Evolutionary conservation across 2,329 filamentous ascomycete genomes (phyloP).

Genomic region (Trichoderma afroharzianum): DNA sequence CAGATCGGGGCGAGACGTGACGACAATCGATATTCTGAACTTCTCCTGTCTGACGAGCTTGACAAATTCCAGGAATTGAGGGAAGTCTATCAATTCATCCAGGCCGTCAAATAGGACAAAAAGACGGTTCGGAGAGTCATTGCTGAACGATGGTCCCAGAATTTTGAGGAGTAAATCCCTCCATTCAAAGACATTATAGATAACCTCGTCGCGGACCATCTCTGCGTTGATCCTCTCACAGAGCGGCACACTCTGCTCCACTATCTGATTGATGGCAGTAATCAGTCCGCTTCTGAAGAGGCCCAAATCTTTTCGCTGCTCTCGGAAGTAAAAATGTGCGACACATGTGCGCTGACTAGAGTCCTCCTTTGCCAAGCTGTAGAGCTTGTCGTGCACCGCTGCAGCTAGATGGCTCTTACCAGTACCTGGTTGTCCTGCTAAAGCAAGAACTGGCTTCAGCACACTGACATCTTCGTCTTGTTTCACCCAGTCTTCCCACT

Average conservation of each 20-base stretch:
- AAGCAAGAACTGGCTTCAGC: conserved; percentile 24
- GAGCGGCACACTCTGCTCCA: conserved; percentile 27
- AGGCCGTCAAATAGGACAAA: conserved; percentile 33
- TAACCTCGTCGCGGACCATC: conserved; percentile 25
- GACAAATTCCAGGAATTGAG: conserved; percentile 22
- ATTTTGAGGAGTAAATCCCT: conserved; percentile 24
- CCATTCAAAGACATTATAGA: conserved; percentile 17
- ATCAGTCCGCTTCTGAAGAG: conserved; percentile 26
- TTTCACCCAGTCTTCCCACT: conserved; percentile 29
- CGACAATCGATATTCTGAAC: conserved; percentile 25
- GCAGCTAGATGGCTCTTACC: conserved; percentile 35
- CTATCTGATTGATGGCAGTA: conserved; percentile 30
- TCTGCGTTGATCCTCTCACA: conserved; percentile 31
- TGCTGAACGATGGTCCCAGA: conserved; percentile 24
- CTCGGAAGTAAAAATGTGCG: conserved; percentile 37
- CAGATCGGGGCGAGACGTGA: conserved; percentile 25
- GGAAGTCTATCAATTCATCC: conserved; percentile 27
- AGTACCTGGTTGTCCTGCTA: conserved; percentile 29
- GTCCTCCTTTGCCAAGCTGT: conserved; percentile 17
- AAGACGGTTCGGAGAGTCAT: conserved; percentile 23
- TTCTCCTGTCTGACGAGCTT: conserved; percentile 24
- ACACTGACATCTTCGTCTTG: neutral
- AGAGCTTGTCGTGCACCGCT: conserved; percentile 22
- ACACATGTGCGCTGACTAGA: conserved; percentile 22
- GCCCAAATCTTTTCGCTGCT: conserved; percentile 28